Base-by-base conservation (phyloP, 768 basidiomycete genomes). In the Suillus cothurnatus region DNA sequence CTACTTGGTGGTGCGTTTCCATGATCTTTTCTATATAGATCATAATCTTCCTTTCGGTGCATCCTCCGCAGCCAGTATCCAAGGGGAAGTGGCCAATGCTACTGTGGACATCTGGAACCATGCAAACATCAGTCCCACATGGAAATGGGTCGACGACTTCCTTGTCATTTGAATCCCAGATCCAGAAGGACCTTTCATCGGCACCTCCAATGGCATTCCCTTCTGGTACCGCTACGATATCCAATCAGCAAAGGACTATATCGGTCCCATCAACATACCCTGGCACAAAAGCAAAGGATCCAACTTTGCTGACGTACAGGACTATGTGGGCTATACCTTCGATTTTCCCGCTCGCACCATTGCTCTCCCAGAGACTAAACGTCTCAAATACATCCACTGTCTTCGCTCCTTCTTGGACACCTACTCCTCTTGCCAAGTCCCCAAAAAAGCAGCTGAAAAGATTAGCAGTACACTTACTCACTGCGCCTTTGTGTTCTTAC, bases 391-490 rank as follows among this genome's bases (percentile, higher is more conserved):
- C 7, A 4, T 21, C 7, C 26, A 9, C 4, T 9, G 3, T 4
- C 32, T 61, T 14, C 26, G 2, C 4, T 36, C 39, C 8, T 61
- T 61, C 26, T n/a, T n/a, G n/a, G n/a, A n/a, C n/a, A n/a, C n/a
- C 26, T 61, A 9, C 17, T 1, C 19, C 32, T 34, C 32, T 14
- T 3, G 5, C 9, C 38, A 41, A 7, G 36, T 45, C n/a, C 39
- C 38, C 34, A 45, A 61, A 2, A 19, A 39, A 21, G 36, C 68
- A 0, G 49, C 70, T 0, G 55, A 72, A 62, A 71, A 63, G 9
- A 61, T 82, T 11, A 68, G 71, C 58, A 75, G 79, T 0, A 73
- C 76, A 1, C 68, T 81, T 0, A 74, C 71, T 12, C 79, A 80
- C 60, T 70, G 75, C 28, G 61, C 75, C 1, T 79, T 78, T 49